Evolutionary conservation across 2,329 filamentous ascomycete species (phyloP).

Genomic region (Beauveria australis): DNA sequence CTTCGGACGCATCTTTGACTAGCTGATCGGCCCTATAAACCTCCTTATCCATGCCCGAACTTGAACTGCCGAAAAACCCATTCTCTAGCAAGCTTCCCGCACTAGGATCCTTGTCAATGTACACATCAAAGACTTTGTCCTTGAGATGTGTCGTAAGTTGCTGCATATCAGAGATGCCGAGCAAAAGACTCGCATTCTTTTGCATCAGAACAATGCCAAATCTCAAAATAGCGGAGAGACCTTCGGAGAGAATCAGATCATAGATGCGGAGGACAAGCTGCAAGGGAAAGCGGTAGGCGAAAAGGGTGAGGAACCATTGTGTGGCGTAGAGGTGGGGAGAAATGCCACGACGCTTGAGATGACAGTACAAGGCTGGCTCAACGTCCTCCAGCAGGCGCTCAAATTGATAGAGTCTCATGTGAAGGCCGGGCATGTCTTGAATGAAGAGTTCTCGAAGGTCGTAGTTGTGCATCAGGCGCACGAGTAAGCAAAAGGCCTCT

Average conservation of each 20-base stretch:
- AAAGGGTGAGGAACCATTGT: constrained; percentile 98
- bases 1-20: constrained; percentile 82
- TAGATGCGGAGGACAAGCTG: constrained; percentile 96
- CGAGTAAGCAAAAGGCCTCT: constrained; percentile 89
- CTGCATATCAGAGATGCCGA: constrained; percentile 85
- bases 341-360: constrained; percentile 80
- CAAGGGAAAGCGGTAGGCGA: constrained; percentile 93
- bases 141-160: constrained; percentile 84
- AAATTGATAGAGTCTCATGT: constrained; percentile 90
- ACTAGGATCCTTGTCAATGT: constrained; percentile 89
- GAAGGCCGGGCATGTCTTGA: constrained; percentile 91
- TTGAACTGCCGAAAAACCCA: constrained; percentile 92
- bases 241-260: constrained; percentile 88
- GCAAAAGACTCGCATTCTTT: constrained; percentile 72
- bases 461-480: constrained; percentile 95
- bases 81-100: constrained; percentile 91
- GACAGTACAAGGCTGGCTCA: constrained; percentile 90
- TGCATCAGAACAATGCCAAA: constrained; percentile 96
- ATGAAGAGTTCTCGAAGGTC: constrained; percentile 86
- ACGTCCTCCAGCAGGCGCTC: constrained; percentile 88
- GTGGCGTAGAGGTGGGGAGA: constrained; percentile 91
- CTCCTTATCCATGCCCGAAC: constrained; percentile 84
- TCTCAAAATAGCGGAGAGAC: constrained; percentile 83
- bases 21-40: constrained; percentile 91
- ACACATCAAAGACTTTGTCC: constrained; percentile 90